Evolutionary conservation across 2,329 filamentous ascomycete species (phyloP).

Genomic region (Metarhizium rileyi): DNA sequence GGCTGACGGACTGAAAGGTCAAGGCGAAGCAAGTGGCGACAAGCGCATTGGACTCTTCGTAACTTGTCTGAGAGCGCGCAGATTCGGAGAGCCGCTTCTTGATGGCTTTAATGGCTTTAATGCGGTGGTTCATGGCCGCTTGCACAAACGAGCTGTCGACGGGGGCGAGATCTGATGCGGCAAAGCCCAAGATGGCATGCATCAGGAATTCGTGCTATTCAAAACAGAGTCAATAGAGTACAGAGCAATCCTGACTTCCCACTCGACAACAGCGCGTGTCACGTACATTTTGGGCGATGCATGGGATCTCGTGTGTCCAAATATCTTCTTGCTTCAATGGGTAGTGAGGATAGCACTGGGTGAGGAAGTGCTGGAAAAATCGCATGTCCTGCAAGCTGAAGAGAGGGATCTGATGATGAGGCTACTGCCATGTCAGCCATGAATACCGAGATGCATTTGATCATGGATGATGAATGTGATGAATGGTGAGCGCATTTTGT

Average conservation of each 20-base stretch:
- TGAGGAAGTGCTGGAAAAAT: constrained; percentile 58
- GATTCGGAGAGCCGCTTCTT: constrained; percentile 41
- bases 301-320: constrained; percentile 59
- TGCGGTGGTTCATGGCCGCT: constrained; percentile 53
- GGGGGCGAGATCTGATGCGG: constrained; percentile 54
- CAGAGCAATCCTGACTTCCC: too few relatives aligned
- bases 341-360: constrained; percentile 52
- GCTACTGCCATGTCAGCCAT: constrained; percentile 24
- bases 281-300: constrained; percentile 53
- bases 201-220: constrained; percentile 54
- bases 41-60: constrained; percentile 48
- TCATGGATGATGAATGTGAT: too few relatives aligned
- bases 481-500: too few relatives aligned
- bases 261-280: neutral
- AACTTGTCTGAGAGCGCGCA: constrained; percentile 28
- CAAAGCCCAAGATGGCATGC: constrained; percentile 59
- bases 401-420: constrained; percentile 46
- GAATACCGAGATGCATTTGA: neutral
- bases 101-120: constrained; percentile 54
- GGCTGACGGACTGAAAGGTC: constrained; percentile 47
- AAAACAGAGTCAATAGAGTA: constrained; percentile 7
- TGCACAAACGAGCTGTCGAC: constrained; percentile 41
- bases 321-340: constrained; percentile 55
- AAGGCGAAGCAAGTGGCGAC: constrained; percentile 50
- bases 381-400: constrained; percentile 57